Conservation (phyloP, 345 rosid genomes). For the Aquilaria yunnanensis region DNA sequence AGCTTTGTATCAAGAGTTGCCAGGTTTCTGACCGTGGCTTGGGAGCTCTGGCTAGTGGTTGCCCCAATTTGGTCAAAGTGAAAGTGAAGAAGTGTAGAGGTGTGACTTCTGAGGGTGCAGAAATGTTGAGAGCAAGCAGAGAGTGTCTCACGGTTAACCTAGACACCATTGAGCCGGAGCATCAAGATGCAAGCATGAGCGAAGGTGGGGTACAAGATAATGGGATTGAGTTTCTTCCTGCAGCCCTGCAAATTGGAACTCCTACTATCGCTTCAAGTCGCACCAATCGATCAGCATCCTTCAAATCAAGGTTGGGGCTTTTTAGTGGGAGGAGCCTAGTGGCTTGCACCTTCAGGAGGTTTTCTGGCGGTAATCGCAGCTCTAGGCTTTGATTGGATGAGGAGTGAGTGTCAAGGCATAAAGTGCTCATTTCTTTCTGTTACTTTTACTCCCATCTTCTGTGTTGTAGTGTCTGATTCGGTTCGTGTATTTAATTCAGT, state of each 20-base stretch:
- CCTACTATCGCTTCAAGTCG: slow-evolving; percentile 39
- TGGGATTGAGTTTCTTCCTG: slow-evolving; percentile 36
- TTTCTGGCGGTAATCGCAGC: slow-evolving; percentile 42
- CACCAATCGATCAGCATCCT: slow-evolving; percentile 45
- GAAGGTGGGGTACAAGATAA: slow-evolving; percentile 53
- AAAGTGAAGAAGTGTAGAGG: slow-evolving; percentile 75
- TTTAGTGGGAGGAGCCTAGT: slow-evolving; percentile 62
- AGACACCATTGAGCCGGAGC: slow-evolving; percentile 48
- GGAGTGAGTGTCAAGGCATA: slow-evolving; percentile 8
- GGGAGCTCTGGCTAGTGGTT: slow-evolving; percentile 62
- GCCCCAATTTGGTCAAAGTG: slow-evolving; percentile 68
- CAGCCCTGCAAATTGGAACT: slow-evolving; percentile 26
- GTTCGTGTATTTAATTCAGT: slow-evolving; percentile 20
- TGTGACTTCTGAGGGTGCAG: slow-evolving; percentile 43
- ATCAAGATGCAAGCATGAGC: slow-evolving; percentile 38
- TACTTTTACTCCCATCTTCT: slow-evolving; percentile 16
- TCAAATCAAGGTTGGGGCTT: slow-evolving; percentile 60
- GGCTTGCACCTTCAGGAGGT: slow-evolving; percentile 73
- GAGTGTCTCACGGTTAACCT: slow-evolving; percentile 47
- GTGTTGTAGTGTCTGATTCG: slow-evolving; percentile 19
- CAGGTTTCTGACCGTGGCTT: slow-evolving; percentile 55
- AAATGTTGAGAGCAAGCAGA: slow-evolving; percentile 44
- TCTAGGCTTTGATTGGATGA: slow-evolving; percentile 27
- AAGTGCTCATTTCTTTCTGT: slow-evolving; percentile 7
- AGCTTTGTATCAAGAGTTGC: slow-evolving; percentile 73